Evolutionary conservation across 768 basidiomycete genomes (phyloP).

Genomic region (Termitomyces heimii): DNA sequence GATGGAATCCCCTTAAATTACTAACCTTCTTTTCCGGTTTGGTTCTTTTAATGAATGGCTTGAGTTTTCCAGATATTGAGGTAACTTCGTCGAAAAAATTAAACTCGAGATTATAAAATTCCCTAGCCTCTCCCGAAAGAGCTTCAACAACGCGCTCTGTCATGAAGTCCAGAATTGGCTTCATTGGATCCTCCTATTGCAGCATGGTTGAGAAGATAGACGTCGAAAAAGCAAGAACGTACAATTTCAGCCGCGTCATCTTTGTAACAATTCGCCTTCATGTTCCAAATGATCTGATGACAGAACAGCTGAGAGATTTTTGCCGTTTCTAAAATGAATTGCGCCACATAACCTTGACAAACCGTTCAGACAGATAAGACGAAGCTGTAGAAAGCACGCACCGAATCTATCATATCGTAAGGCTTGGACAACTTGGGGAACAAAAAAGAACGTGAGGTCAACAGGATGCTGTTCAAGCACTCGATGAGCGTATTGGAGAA

Average conservation of each 20-base stretch:
- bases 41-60: constrained; percentile 91
- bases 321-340: constrained; percentile 95
- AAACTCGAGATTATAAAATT: constrained; percentile 94
- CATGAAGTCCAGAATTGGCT: constrained; percentile 89
- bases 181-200: constrained; percentile 87
- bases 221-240: constrained; percentile 17
- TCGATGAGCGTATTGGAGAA: constrained; percentile 95
- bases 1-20: not conserved
- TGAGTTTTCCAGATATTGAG: constrained; percentile 95
- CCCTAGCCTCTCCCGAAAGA: constrained; percentile 81
- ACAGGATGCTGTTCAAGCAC: constrained; percentile 94
- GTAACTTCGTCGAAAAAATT: constrained; percentile 95
- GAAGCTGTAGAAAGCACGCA: constrained; percentile 25
- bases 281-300: constrained; percentile 99
- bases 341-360: constrained; percentile 77
- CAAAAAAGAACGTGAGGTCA: constrained; percentile 95
- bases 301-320: constrained; percentile 97
- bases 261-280: constrained; percentile 97
- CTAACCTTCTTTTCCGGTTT: constrained; percentile 94
- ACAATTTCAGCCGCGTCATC: constrained; percentile 87
- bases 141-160: constrained; percentile 74
- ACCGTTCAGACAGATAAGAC: not conserved
- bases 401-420: constrained; percentile 86
- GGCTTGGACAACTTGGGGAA: constrained; percentile 97
- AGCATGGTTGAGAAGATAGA: not conserved